Evolutionary conservation across 495 filamentous ascomycete species (phyloP).

Genomic region (Alectoria sarmentosa): DNA sequence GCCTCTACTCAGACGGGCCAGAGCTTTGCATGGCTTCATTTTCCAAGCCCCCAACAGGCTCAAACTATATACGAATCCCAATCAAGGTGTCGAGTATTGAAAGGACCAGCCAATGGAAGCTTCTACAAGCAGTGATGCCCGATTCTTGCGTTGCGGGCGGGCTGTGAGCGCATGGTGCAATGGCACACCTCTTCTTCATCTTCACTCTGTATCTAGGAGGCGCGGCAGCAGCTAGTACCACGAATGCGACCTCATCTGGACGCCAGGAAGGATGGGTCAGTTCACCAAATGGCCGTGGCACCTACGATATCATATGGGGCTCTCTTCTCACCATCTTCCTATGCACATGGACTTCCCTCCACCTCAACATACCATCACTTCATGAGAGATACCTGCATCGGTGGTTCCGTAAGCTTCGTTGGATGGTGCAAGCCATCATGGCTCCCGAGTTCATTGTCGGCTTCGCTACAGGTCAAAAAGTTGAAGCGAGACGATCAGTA

Average conservation of each 20-base stretch:
- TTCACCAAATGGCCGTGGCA: conserved; percentile 28
- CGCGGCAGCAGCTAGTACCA: conserved; percentile 17
- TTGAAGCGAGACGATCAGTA: conserved; percentile 25
- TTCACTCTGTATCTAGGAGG: conserved; percentile 2
- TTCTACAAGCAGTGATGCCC: conserved; percentile 10
- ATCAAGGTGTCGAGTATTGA: not conserved
- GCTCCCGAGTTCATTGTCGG: conserved; percentile 31
- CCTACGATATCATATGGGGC: conserved; percentile 28
- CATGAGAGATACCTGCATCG: conserved; percentile 24
- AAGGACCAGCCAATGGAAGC: not conserved
- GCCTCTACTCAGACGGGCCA: not conserved
- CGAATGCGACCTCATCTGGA: conserved; percentile 20
- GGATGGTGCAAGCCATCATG: conserved; percentile 30
- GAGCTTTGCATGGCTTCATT: not conserved
- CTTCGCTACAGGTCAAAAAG: conserved; percentile 29
- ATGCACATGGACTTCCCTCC: conserved; percentile 30
- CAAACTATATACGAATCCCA: not conserved
- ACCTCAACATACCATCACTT: conserved; percentile 28
- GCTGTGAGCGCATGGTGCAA: conserved; percentile 15
- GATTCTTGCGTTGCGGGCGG: not conserved
- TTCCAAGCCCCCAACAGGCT: not conserved
- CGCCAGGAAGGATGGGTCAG: conserved; percentile 26
- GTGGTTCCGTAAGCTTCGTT: conserved; percentile 28
- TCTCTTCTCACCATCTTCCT: conserved; percentile 33
- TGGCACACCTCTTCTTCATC: conserved; percentile 12